phyloP scores from a whole-genome alignment of 1,139 yeast genomes.

The Schwanniomyces etchellsii region DNA sequence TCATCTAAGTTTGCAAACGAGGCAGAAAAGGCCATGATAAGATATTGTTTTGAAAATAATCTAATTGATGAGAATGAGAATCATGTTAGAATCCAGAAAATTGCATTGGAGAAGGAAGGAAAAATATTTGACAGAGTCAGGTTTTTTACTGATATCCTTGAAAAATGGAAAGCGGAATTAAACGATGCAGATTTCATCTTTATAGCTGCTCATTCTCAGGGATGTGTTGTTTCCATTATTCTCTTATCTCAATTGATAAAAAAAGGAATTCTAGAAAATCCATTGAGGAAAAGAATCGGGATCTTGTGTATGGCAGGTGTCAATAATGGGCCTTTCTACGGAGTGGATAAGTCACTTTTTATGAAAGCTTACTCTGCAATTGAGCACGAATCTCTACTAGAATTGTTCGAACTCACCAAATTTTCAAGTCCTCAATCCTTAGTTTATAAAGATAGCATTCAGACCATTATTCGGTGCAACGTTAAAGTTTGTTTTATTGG shows the following conservation, averaged over 20 bases:
- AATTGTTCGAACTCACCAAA: slow-evolving; percentile 82
- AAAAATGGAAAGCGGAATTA: slow-evolving; percentile 66
- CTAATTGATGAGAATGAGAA: slow-evolving; percentile 33
- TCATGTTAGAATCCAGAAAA: slow-evolving; percentile 68
- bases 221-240: slow-evolving; percentile 86
- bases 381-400: slow-evolving; percentile 80
- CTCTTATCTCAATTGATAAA: slow-evolving; percentile 67
- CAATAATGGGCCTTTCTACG: slow-evolving; percentile 89
- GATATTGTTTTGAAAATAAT: slow-evolving; percentile 63
- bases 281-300: slow-evolving; percentile 52
- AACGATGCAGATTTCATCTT: slow-evolving; percentile 77
- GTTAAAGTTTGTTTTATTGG: slow-evolving; percentile 80
- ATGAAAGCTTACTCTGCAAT: slow-evolving; percentile 87
- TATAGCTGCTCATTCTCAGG: slow-evolving; percentile 93
- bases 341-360: slow-evolving; percentile 75
- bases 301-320: slow-evolving; percentile 93
- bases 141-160: slow-evolving; percentile 66
- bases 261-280: slow-evolving; percentile 55
- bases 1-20: slow-evolving; percentile 81
- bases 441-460: slow-evolving; percentile 63
- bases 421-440: slow-evolving; percentile 66
- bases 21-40: slow-evolving; percentile 69
- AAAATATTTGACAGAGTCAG: slow-evolving; percentile 81
- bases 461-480: slow-evolving; percentile 59
- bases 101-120: slow-evolving; percentile 92